Conservation (phyloP, 2,329 filamentous ascomycete species). For the Alternaria conjuncta region DNA sequence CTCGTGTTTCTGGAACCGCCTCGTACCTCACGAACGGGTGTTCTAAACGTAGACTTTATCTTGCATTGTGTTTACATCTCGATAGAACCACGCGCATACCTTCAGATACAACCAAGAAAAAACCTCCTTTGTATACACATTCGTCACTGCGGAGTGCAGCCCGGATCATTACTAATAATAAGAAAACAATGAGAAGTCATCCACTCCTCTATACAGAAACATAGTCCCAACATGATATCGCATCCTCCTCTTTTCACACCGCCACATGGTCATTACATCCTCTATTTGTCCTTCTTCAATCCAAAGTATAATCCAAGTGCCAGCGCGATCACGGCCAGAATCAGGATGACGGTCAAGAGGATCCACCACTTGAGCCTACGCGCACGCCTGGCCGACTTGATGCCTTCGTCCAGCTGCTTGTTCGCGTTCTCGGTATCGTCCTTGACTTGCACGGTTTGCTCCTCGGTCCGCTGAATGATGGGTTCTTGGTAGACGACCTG, state of each 20-base stretch:
- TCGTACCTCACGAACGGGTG: background rate
- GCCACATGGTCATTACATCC: background rate
- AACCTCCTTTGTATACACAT: background rate
- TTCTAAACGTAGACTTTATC: background rate
- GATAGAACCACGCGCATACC: background rate
- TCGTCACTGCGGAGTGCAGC: slow-evolving; percentile 1
- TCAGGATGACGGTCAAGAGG: slow-evolving; percentile 62
- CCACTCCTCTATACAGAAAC: background rate
- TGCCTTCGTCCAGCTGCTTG: slow-evolving; percentile 71
- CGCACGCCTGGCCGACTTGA: slow-evolving; percentile 68
- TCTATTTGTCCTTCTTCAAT: slow-evolving; percentile 23
- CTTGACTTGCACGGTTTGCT: slow-evolving; percentile 69
- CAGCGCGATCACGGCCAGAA: slow-evolving; percentile 58
- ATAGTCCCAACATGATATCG: background rate
- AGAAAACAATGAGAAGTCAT: background rate
- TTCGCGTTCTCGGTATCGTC: slow-evolving; percentile 73
- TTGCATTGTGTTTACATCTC: background rate
- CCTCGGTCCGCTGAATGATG: slow-evolving; percentile 66
- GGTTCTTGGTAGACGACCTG: slow-evolving; percentile 75
- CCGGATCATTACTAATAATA: slow-evolving; percentile 6
- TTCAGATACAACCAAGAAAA: background rate
- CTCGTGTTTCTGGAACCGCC: background rate
- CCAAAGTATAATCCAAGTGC: slow-evolving; percentile 59
- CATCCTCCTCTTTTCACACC: background rate
- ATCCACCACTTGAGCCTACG: slow-evolving; percentile 86